Base-by-base conservation (phyloP, 2,329 filamentous ascomycete genomes). In the Claviceps purpurea region DNA sequence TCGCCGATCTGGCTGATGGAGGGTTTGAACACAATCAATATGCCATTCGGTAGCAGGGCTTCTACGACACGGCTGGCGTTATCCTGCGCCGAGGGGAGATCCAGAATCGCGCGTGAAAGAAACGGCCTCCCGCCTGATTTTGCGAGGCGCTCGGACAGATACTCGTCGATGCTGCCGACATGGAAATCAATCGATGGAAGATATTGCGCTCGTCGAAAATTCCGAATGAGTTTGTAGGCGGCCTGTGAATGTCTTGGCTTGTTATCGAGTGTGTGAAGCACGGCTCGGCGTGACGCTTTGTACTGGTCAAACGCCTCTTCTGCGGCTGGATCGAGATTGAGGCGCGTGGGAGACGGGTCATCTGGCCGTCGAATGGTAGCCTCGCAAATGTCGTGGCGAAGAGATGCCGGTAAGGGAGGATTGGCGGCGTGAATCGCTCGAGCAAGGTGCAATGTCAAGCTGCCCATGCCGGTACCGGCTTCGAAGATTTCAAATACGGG, bases 391-490 rank as follows among this genome's bases (percentile, higher is more conserved):
- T 50, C 47, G 20, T 56, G 57, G 20, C 72, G 71, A 16, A 74
- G 63, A 14, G 65, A 60, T 0, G 75, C 73, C 5, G 76, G 68
- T 3, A 69, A 50, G 6, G 72, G 67, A 2, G 78, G 69, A 60
- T 90, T 90, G 18, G 81, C 84, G 45, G 79, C 86, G 62, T 90
- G 84, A 46, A 93, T 79, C 2, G 86, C 85, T 50, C 85, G 78
- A 34, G 86, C 82, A 22, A 93, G 73, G 61, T 90, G 79, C 4
- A 93, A 67, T 0, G 87, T 91, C 53, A 93, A 68, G 38, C 84
- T 82, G 53, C 87, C 88, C 72, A 90, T 86, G n/a, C 87, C 88
- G 3, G 87, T 93, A 16, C 88, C 87, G 47, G 87, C 87, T 67
- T 93, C 88, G 50, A 93, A 81, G 45, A 93, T 86, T 62, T 91